phyloP scores from a whole-genome alignment of 805 yeast species.

The Millerozyma miso region DNA sequence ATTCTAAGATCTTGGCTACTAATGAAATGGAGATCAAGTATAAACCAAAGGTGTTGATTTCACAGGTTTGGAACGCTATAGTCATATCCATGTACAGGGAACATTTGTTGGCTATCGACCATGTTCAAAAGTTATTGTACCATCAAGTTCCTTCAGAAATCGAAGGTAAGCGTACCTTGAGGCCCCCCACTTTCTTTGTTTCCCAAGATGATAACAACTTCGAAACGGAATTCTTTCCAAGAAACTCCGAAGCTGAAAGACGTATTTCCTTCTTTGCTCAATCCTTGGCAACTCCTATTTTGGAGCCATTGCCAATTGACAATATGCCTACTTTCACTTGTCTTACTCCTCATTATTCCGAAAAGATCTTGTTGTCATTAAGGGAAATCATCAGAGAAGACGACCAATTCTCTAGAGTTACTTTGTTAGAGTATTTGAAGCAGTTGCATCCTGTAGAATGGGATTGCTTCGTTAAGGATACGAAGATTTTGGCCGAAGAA shows the following conservation, averaged over 20 bases:
- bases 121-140: conserved; percentile 93
- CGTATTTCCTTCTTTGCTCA: conserved; percentile 99
- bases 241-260: conserved; percentile 97
- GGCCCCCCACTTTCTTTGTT: conserved; percentile 98
- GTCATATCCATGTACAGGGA: conserved; percentile 99
- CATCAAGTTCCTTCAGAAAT: conserved; percentile 98
- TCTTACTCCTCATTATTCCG: conserved; percentile 81
- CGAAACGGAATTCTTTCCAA: conserved; percentile 96
- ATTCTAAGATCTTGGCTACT: conserved; percentile 95
- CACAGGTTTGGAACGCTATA: conserved; percentile 99
- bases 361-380: conserved; percentile 70
- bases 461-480: conserved; percentile 54
- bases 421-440: conserved; percentile 52
- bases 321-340: conserved; percentile 99
- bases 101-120: conserved; percentile 95
- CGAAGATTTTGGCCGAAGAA: conserved; percentile 52
- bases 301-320: conserved; percentile 98
- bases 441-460: conserved; percentile 54
- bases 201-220: conserved; percentile 95
- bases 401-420: conserved; percentile 54
- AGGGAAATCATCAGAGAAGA: conserved; percentile 77
- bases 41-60: conserved; percentile 95
- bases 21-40: conserved; percentile 99
- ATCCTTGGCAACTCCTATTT: conserved; percentile 96
- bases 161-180: conserved; percentile 96